A percentile compares a stretch with the other conserved stretches of the same genome.
phyloP scores from a whole-genome alignment of 2,329 filamentous ascomycete genomes.

The Achaetomium macrosporum region DNA sequence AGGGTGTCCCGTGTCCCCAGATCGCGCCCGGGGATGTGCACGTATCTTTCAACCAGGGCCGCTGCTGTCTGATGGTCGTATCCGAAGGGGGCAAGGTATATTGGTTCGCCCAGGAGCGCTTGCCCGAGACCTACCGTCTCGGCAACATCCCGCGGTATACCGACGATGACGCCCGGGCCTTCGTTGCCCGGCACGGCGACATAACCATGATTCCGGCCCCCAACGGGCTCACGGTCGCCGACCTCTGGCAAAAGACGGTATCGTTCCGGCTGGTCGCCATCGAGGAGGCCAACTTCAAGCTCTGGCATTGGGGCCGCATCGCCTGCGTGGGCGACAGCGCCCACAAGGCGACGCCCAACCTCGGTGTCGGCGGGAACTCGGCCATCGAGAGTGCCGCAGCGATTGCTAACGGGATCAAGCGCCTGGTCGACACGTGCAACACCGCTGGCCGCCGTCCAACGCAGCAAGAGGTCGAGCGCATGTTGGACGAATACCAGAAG shows the following conservation, averaged over 20 bases:
- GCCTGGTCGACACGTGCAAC: slow-evolving; percentile 2
- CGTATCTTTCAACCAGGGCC: slow-evolving; percentile 4
- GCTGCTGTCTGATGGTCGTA: slow-evolving; percentile 4
- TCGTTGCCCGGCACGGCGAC: slow-evolving; percentile 11
- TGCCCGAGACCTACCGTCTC: slow-evolving; percentile 6
- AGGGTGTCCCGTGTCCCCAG: not conserved
- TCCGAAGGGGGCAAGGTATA: slow-evolving; percentile 14
- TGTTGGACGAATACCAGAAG: slow-evolving; percentile 13
- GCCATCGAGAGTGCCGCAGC: slow-evolving; percentile 19
- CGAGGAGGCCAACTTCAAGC: slow-evolving; percentile 19
- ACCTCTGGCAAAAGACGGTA: slow-evolving; percentile 15
- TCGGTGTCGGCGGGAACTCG: slow-evolving; percentile 18
- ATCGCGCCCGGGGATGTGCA: slow-evolving; percentile 12
- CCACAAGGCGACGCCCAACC: slow-evolving; percentile 21
- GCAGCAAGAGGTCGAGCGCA: slow-evolving; percentile 4
- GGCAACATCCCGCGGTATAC: slow-evolving; percentile 16
- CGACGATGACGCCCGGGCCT: slow-evolving; percentile 9
- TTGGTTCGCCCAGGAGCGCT: slow-evolving; percentile 16
- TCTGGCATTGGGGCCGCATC: slow-evolving; percentile 20
- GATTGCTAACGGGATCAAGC: slow-evolving; percentile 18
- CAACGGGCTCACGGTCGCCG: slow-evolving; percentile 7
- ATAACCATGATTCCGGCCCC: not conserved
- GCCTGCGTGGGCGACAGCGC: slow-evolving; percentile 18
- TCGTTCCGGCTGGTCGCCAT: slow-evolving; percentile 10
- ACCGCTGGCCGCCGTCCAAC: not conserved